Evolutionary conservation across 2,329 filamentous ascomycete species (phyloP).

Genomic region (Corinectria fuckeliana): DNA sequence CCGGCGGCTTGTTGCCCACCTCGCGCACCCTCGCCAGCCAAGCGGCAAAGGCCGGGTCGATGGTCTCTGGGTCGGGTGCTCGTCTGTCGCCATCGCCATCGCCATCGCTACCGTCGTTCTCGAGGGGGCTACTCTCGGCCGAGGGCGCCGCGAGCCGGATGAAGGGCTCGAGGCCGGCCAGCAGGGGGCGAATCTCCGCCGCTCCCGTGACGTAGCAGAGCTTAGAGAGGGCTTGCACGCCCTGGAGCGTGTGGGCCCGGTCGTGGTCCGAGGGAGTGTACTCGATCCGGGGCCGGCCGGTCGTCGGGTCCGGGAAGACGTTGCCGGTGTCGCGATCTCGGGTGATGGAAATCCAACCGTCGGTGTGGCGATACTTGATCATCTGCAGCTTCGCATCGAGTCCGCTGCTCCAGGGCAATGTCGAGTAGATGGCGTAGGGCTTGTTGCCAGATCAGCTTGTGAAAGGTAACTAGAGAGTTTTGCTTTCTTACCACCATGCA

Average conservation of each 20-base stretch:
- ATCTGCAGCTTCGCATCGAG: conserved; percentile 75
- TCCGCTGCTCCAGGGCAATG: conserved; percentile 71
- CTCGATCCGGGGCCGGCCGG: conserved; percentile 68
- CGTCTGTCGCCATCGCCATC: too few species aligned
- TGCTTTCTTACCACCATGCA: conserved; percentile 70
- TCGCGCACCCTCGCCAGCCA: conserved; percentile 63
- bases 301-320: conserved; percentile 74
- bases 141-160: conserved; percentile 39
- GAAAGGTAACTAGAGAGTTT: not conserved
- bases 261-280: conserved; percentile 79
- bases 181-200: conserved; percentile 73
- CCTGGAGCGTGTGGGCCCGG: conserved; percentile 73
- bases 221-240: conserved; percentile 73
- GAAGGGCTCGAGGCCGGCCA: conserved; percentile 71
- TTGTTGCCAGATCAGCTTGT: conserved; percentile 44
- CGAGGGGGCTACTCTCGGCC: conserved; percentile 26
- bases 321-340: conserved; percentile 79
- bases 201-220: conserved; percentile 82
- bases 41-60: conserved; percentile 63
- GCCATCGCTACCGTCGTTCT: conserved; percentile 19
- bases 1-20: conserved; percentile 58
- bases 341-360: conserved; percentile 74
- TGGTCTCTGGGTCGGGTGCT: conserved; percentile 53
- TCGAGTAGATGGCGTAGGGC: conserved; percentile 68
- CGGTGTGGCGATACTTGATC: conserved; percentile 72